Base-by-base conservation (phyloP, 2,329 filamentous ascomycete genomes). In the Fusarium xyrophilum region DNA sequence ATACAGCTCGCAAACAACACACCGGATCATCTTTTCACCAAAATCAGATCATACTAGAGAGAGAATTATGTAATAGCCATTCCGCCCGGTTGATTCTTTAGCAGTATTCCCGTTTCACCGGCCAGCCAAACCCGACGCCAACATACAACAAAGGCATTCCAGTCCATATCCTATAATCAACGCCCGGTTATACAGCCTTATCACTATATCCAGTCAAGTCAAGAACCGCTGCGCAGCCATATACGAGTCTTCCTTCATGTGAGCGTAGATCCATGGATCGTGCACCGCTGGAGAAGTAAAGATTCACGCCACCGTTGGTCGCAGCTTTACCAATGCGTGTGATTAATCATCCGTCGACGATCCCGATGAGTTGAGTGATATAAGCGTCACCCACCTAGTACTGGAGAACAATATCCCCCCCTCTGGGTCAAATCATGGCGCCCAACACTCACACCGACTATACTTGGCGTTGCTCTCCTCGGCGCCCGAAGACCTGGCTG, bases 251-350 rank as follows among this genome's bases (percentile, higher is more conserved):
- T 17, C 33, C 14, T 46, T 33, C 17, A 25, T n/a, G 21, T 17
- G 38, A 11, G 51, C n/a, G 38, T 32, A 46, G 38, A 54, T 54
- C 36, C 25, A 25, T 40, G 36, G 30, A 60, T 56, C 33, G 58
- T 44, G 33, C 35, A 21, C 51, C 30, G 25, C n/a, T 62, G 21
- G 25, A 36, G 36, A 30, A 47, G 30, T 28, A n/a, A 42, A 48
- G 23, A 51, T 42, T 59, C 17, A 47, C 48, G 60, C 60, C 60
- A 63, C 60, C 17, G 48, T 32, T 56, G 46, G 54, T 40, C 54
- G 47, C 54, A 47, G 58, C 33, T 12, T 11, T 51, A 43, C 50
- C 8, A 53, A 44, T 17, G n/a, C 27, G 25, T 27, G 21, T 43
- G 55, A 51, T 46, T 23, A 43, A 36, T 30, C 30, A 12, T 36